A percentile compares a stretch with the other conserved stretches of the same genome.
phyloP scores from a whole-genome alignment of 768 basidiomycete species.

The Tephrocybe sp. region DNA sequence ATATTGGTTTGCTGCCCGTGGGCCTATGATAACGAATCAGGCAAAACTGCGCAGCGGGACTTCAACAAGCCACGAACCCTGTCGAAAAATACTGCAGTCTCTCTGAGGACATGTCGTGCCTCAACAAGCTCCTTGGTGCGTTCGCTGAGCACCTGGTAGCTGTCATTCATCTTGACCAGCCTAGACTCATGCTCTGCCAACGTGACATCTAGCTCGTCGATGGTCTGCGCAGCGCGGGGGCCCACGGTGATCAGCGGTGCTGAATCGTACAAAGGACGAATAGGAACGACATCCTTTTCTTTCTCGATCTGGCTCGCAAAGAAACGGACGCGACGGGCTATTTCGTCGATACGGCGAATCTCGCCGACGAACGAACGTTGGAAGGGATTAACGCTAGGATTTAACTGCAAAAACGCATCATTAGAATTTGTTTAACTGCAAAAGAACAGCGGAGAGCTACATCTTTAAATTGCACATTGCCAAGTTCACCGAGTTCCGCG shows the following conservation, averaged over 20 bases:
- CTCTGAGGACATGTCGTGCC: constrained; percentile 89
- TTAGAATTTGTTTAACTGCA: background rate
- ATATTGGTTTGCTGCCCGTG: constrained; percentile 77
- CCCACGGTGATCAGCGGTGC: constrained; percentile 86
- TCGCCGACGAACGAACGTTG: constrained; percentile 98
- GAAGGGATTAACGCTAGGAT: constrained; percentile 93
- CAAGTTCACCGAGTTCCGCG: constrained; percentile 91
- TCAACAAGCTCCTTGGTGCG: constrained; percentile 86
- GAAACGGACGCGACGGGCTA: constrained; percentile 92
- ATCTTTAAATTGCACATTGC: constrained; percentile 97
- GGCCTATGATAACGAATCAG: constrained; percentile 46
- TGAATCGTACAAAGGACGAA: constrained; percentile 85
- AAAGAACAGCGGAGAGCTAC: constrained; percentile 33
- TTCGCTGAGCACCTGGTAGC: constrained; percentile 85
- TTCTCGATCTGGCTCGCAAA: constrained; percentile 84
- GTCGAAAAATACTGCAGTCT: constrained; percentile 96
- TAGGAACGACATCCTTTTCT: constrained; percentile 77
- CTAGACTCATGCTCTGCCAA: constrained; percentile 85
- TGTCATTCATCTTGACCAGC: constrained; percentile 87
- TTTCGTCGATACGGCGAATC: constrained; percentile 93
- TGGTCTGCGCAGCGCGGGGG: constrained; percentile 87
- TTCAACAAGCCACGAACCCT: constrained; percentile 44
- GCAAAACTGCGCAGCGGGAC: background rate
- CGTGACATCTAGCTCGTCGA: constrained; percentile 90
- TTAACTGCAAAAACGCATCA: constrained; percentile 54